These are phyloP conservation scores for Colletotrichum costaricense DNA, from an alignment of 2,329 filamentous ascomycete genomes.

Conservation along the genomic window DNA sequence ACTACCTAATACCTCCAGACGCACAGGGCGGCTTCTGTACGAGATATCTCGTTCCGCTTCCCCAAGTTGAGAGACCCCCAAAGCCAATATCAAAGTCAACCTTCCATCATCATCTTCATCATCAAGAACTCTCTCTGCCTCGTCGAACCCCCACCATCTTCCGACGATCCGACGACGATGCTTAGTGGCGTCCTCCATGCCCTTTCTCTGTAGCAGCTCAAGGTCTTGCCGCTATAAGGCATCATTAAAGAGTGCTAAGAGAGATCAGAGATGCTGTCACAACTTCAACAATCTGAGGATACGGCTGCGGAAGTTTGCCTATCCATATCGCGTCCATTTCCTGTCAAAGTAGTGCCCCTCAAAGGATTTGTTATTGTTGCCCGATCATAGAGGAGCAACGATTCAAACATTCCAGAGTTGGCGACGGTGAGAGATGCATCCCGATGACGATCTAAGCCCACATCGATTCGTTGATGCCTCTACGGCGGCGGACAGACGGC, in stretches of 20 bases:
- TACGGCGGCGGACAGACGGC: background rate
- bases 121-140: background rate
- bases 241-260: background rate
- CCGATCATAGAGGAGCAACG: background rate
- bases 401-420: background rate
- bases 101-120: background rate
- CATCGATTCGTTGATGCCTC: conserved; percentile 12
- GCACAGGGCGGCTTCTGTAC: background rate
- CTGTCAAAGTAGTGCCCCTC: background rate
- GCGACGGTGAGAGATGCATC: background rate
- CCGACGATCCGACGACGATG: background rate
- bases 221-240: background rate
- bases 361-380: background rate
- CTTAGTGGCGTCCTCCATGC: background rate
- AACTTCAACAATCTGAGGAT: background rate
- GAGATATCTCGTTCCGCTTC: background rate
- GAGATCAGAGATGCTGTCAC: background rate
- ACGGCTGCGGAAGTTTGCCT: background rate
- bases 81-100: background rate
- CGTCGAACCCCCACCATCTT: background rate
- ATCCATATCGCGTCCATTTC: background rate
- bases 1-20: background rate
- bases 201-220: background rate
- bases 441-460: background rate
- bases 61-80: background rate